phyloP scores from a whole-genome alignment of 1,284 basidiomycete species.

The Cerioporus squamosus region DNA sequence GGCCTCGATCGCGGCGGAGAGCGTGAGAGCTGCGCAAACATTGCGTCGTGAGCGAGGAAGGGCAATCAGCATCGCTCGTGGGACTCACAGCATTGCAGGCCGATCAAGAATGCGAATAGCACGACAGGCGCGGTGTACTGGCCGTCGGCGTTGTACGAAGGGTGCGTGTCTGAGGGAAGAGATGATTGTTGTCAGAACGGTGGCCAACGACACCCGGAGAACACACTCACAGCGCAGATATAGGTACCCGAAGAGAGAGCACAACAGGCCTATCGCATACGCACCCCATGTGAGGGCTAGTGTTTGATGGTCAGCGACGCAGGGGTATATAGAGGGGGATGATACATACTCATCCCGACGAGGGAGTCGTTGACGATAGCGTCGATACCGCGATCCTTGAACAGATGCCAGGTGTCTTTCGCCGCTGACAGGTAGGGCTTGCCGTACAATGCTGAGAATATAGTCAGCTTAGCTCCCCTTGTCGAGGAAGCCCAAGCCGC shows the following conservation, averaged over 20 bases:
- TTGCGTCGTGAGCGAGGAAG: not conserved
- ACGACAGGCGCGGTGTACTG: slow-evolving; percentile 81
- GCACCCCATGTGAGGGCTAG: slow-evolving; percentile 75
- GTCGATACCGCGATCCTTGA: slow-evolving; percentile 86
- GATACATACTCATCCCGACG: slow-evolving; percentile 72
- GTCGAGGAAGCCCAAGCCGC: slow-evolving; percentile 8
- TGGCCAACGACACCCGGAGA: not conserved
- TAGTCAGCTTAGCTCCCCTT: not conserved
- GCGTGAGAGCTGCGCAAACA: slow-evolving; percentile 54
- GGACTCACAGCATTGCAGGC: slow-evolving; percentile 68
- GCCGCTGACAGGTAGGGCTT: slow-evolving; percentile 88
- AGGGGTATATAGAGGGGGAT: not conserved
- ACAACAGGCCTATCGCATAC: slow-evolving; percentile 79
- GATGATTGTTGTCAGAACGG: not conserved
- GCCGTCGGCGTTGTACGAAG: slow-evolving; percentile 72
- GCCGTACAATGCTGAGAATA: slow-evolving; percentile 73
- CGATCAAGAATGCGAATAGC: slow-evolving; percentile 83
- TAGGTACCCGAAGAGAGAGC: slow-evolving; percentile 80
- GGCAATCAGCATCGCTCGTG: not conserved
- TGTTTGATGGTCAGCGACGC: slow-evolving; percentile 4
- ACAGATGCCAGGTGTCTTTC: slow-evolving; percentile 88
- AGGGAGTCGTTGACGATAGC: slow-evolving; percentile 87
- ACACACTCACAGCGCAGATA: slow-evolving; percentile 71
- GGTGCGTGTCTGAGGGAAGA: slow-evolving; percentile 55
- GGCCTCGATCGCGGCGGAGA: slow-evolving; percentile 74